Conservation (phyloP, 768 basidiomycete genomes). For the Jaapia argillacea region DNA sequence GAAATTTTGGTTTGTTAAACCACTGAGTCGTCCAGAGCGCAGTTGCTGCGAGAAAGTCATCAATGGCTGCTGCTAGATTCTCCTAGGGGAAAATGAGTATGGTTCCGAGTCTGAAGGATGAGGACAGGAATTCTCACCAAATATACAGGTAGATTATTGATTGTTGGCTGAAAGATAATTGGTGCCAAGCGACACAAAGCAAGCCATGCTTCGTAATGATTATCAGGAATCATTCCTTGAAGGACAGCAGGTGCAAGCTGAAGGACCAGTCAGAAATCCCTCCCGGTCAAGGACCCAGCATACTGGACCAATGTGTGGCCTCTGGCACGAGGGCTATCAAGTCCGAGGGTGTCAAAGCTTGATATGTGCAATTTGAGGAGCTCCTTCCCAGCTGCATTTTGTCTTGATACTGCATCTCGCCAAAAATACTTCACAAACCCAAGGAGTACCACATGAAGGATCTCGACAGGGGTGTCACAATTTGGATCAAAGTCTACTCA, state of each 20-base stretch:
- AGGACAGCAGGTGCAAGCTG: slow-evolving; percentile 28
- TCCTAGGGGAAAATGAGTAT: slow-evolving; percentile 1
- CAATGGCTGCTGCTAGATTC: slow-evolving; percentile 8
- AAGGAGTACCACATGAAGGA: slow-evolving; percentile 34
- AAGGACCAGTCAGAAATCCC: slow-evolving; percentile 20
- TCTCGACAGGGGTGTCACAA: slow-evolving; percentile 24
- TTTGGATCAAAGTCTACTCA: slow-evolving; percentile 16
- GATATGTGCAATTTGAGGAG: slow-evolving; percentile 15
- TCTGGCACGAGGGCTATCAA: slow-evolving; percentile 2
- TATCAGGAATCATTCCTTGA: slow-evolving; percentile 9
- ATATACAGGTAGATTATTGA: slow-evolving; percentile 10
- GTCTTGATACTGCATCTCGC: slow-evolving; percentile 23
- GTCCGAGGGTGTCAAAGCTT: slow-evolving; percentile 11
- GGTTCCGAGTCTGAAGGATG: background rate
- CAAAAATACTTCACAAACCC: slow-evolving; percentile 34
- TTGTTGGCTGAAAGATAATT: slow-evolving; percentile 14
- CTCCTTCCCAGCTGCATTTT: slow-evolving; percentile 21
- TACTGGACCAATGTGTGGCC: slow-evolving; percentile 13
- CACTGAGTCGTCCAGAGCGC: slow-evolving; percentile 7
- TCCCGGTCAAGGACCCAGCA: slow-evolving; percentile 11
- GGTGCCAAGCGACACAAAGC: slow-evolving; percentile 11
- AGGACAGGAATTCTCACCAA: slow-evolving; percentile 5
- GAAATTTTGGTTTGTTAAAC: slow-evolving; percentile 21
- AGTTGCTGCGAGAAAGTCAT: slow-evolving; percentile 10
- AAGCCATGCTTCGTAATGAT: slow-evolving; percentile 11